These are phyloP conservation scores for Pseudonectria buxi DNA, from an alignment of 2,329 filamentous ascomycete genomes.

Conservation along the genomic window DNA sequence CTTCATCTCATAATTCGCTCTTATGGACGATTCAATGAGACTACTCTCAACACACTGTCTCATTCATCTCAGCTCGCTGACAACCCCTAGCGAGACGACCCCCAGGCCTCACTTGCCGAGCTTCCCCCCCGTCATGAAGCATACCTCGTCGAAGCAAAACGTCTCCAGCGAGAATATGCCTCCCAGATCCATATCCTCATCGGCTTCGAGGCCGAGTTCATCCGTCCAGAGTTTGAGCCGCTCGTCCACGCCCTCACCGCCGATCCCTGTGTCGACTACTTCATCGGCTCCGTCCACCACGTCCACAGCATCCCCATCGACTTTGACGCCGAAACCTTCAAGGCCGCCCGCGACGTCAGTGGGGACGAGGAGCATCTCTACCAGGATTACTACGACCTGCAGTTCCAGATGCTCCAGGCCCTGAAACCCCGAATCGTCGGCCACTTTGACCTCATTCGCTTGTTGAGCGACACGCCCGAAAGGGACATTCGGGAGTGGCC, in stretches of 20 bases:
- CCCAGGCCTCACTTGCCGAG: slow-evolving; percentile 38
- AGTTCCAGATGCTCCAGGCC: slow-evolving; percentile 69
- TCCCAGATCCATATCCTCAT: slow-evolving; percentile 70
- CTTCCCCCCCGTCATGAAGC: slow-evolving; percentile 55
- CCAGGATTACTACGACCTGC: slow-evolving; percentile 80
- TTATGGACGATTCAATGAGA: no score
- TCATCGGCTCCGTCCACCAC: slow-evolving; percentile 90
- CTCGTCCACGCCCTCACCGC: slow-evolving; percentile 57
- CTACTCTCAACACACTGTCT: no score
- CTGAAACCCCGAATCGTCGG: slow-evolving; percentile 74
- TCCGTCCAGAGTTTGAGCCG: slow-evolving; percentile 56
- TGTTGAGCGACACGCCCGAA: slow-evolving; percentile 66
- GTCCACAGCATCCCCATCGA: slow-evolving; percentile 83
- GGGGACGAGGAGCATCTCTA: slow-evolving; percentile 65
- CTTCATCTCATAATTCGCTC: no score
- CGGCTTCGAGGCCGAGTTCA: slow-evolving; percentile 92
- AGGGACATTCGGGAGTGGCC: slow-evolving; percentile 51
- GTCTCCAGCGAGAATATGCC: slow-evolving; percentile 65
- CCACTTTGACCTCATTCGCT: slow-evolving; percentile 86
- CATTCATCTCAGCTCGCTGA: slow-evolving; percentile 5
- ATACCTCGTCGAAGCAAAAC: slow-evolving; percentile 69
- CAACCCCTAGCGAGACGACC: slow-evolving; percentile 40
- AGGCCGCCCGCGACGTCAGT: slow-evolving; percentile 32
- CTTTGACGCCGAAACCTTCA: slow-evolving; percentile 65
- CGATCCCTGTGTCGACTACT: slow-evolving; percentile 68